A percentile compares a stretch with the other conserved stretches of the same genome.
These are phyloP conservation scores for Talaromyces sp. DNA, from an alignment of 2,329 filamentous ascomycete genomes.

Conservation along the genomic window DNA sequence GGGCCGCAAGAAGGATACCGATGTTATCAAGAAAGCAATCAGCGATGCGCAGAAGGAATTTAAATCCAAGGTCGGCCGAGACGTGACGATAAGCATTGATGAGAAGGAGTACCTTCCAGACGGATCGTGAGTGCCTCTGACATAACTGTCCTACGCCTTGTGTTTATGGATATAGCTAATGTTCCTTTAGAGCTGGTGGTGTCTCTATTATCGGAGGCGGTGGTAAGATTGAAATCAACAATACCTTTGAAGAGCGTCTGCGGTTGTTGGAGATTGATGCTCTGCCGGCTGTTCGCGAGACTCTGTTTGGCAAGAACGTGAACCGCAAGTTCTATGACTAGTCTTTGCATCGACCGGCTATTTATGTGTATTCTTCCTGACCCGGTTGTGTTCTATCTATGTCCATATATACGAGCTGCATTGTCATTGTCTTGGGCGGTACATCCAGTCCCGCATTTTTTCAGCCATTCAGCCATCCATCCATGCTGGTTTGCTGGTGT, in stretches of 20 bases:
- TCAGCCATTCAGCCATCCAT: neutral
- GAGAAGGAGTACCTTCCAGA: slow-evolving; percentile 74
- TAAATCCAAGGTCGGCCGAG: slow-evolving; percentile 68
- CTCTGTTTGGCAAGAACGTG: slow-evolving; percentile 86
- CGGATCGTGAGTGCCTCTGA: slow-evolving; percentile 61
- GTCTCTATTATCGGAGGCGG: slow-evolving; percentile 70
- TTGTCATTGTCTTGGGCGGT: neutral
- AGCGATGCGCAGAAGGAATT: slow-evolving; percentile 74
- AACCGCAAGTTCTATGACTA: slow-evolving; percentile 96
- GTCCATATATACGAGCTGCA: slow-evolving; percentile 2
- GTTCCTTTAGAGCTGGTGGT: slow-evolving; percentile 67
- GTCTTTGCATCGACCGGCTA: slow-evolving; percentile 6
- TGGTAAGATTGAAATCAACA: slow-evolving; percentile 97
- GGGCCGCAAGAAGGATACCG: slow-evolving; percentile 73
- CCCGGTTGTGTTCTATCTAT: neutral
- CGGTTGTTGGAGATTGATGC: slow-evolving; percentile 77
- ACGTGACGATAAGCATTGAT: slow-evolving; percentile 65
- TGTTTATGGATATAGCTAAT: slow-evolving; percentile 10
- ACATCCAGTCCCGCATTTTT: slow-evolving; percentile 5
- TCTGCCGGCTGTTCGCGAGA: slow-evolving; percentile 75
- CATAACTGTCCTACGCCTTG: slow-evolving; percentile 8
- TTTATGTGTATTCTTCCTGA: slow-evolving; percentile 1
- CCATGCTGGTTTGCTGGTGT: neutral
- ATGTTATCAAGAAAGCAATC: slow-evolving; percentile 69
- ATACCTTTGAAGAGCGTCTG: slow-evolving; percentile 91